Conservation (phyloP, 495 filamentous ascomycete genomes). For the Neurospora sublineolata region DNA sequence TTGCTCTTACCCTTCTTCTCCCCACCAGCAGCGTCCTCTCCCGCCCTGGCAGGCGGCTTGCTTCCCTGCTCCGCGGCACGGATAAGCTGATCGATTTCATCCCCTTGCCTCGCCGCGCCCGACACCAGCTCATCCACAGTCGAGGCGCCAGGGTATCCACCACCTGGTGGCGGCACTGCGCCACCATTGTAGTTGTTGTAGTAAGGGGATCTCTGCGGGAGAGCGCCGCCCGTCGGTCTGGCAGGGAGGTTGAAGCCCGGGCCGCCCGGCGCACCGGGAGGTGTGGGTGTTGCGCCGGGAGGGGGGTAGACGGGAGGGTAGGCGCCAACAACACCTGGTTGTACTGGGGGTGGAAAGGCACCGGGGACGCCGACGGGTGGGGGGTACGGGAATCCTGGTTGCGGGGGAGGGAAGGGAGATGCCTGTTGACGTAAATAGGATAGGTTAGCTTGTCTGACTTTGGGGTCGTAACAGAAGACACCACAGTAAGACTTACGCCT, state of each 20-base stretch:
- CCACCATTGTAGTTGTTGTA: conserved; percentile 7
- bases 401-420: conserved; percentile 33
- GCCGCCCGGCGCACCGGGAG: neutral
- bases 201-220: conserved; percentile 27
- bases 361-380: conserved; percentile 4
- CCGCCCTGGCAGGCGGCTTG: conserved; percentile 34
- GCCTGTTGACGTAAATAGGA: conserved; percentile 13
- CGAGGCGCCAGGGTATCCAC: conserved; percentile 14
- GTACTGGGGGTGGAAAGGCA: conserved; percentile 21
- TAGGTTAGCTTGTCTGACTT: neutral
- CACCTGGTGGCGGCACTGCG: conserved; percentile 4
- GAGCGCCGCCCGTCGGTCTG: conserved; percentile 24
- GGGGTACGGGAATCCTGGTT: conserved; percentile 25
- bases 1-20: conserved; percentile 65
- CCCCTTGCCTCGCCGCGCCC: conserved; percentile 28
- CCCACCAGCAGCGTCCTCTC: conserved; percentile 33
- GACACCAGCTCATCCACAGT: conserved; percentile 55
- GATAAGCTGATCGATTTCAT: conserved; percentile 47
- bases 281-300: conserved; percentile 5
- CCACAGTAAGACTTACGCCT: conserved; percentile 35
- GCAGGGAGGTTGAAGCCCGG: conserved; percentile 27
- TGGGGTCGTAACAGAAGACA: conserved; percentile 31
- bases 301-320: conserved; percentile 22
- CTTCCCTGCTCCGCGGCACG: conserved; percentile 47
- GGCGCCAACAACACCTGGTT: conserved; percentile 18